Evolutionary conservation across 2,329 filamentous ascomycete species (phyloP), one percentile per base, ranked within the genome.

Genomic region (Monosporascus sp.): DNA sequence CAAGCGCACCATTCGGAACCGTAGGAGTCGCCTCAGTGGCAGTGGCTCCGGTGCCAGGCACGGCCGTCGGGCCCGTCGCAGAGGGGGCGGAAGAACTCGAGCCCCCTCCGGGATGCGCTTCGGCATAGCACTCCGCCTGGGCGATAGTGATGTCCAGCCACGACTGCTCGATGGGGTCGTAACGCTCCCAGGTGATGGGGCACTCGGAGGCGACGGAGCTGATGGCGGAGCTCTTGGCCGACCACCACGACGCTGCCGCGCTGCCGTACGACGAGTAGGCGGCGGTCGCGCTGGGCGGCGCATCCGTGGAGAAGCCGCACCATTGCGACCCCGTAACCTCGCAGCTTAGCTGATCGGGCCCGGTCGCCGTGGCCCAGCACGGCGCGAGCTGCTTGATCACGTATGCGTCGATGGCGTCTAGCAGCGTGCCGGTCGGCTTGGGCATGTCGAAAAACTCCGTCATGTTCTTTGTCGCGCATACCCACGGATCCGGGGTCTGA

Each of bases 271-370:
- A 52, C 14, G 46, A 55, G 24, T 52, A 56, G 35, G 19, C 55
- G 20, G 37, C 37, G 40, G 41, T 45, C 2, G 55, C 49, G 9
- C 20, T 19, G 20, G 40, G 19, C 5, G 55, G 49, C 43, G 46
- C 55, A n/a, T 49, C 52, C 9, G 40, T 50, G 20, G 41, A 35
- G 49, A 56, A 56, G 45, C 38, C 43, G 37, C 55, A 56, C 55
- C 55, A 56, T 27, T 8, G 19, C 19, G 51, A 48, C 45, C 38
- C 37, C 2, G 26, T 14, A 3, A 52, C 35, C 9, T 45, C 7
- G 37, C 50, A 52, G 24, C 24, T 37, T 27, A 48, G 37, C 8
- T 17, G 6, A 24, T 48, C 22, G 14, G 22, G 35, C n/a, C 50
- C 50, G 4, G 50, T 43, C 7, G 50, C 50, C 7, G 50, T 52